phyloP scores from a whole-genome alignment of 192 early-diverging fungal genomes.

The Entophlyctis helioformis region DNA sequence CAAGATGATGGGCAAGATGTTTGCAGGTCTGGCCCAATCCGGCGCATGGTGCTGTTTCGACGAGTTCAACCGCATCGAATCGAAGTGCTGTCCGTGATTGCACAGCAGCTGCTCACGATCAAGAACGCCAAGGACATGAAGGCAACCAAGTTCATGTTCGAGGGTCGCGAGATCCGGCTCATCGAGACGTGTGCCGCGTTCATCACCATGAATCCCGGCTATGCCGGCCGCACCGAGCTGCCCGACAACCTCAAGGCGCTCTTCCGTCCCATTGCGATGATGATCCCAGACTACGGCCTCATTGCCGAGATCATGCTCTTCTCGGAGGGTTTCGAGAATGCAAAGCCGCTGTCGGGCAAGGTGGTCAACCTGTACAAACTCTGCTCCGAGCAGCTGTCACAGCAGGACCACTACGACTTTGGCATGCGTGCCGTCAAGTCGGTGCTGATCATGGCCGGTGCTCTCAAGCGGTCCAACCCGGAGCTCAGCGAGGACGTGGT shows the following conservation, averaged over 20 bases:
- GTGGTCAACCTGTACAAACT: slow-evolving; percentile 53
- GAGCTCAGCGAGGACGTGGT: slow-evolving; percentile 43
- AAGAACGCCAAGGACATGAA: slow-evolving; percentile 49
- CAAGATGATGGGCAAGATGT: slow-evolving; percentile 61
- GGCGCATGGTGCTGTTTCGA: slow-evolving; percentile 57
- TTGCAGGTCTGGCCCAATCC: slow-evolving; percentile 45
- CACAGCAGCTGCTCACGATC: slow-evolving; percentile 49
- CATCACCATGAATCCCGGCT: slow-evolving; percentile 54
- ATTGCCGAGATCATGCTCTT: slow-evolving; percentile 57
- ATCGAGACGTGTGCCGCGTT: slow-evolving; percentile 49
- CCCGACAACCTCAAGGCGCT: slow-evolving; percentile 52
- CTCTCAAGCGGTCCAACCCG: slow-evolving; percentile 38
- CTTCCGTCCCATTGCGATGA: slow-evolving; percentile 51
- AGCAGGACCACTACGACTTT: slow-evolving; percentile 57
- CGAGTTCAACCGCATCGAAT: slow-evolving; percentile 58
- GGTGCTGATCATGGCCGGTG: slow-evolving; percentile 52
- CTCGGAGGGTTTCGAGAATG: slow-evolving; percentile 52
- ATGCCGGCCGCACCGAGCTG: slow-evolving; percentile 45
- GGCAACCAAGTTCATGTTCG: slow-evolving; percentile 43
- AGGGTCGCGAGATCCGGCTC: slow-evolving; percentile 44
- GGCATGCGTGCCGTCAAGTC: slow-evolving; percentile 56
- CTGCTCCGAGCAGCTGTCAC: slow-evolving; percentile 49
- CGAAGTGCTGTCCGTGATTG: slow-evolving; percentile 48
- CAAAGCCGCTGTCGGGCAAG: slow-evolving; percentile 41
- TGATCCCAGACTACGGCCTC: slow-evolving; percentile 55